A percentile compares a stretch with the other conserved stretches of the same genome.
Evolutionary conservation across 2,329 filamentous ascomycete genomes (phyloP).

Genomic region (Trichoderma asperellum): DNA sequence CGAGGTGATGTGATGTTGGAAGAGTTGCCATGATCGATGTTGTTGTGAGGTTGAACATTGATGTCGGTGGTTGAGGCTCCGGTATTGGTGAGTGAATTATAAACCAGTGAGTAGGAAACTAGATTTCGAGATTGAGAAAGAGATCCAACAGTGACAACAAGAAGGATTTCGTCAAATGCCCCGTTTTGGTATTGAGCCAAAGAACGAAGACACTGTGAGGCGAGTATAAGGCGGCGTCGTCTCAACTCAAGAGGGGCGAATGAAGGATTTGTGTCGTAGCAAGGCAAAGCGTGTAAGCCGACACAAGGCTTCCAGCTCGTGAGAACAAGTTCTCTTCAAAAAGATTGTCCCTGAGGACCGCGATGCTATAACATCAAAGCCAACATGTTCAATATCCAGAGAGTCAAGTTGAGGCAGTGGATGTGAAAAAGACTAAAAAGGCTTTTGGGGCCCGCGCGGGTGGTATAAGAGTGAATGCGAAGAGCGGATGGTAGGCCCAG

Average conservation of each 20-base stretch:
- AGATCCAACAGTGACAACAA: constrained; percentile 6
- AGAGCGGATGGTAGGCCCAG: constrained; percentile 21
- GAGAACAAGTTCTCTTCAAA: constrained; percentile 28
- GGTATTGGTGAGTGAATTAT: constrained; percentile 9
- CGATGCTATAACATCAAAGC: constrained; percentile 43
- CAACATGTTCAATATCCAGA: constrained; percentile 41
- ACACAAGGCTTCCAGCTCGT: constrained; percentile 33
- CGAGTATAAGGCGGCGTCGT: neutral
- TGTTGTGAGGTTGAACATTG: constrained; percentile 8
- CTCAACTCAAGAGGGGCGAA: constrained; percentile 14
- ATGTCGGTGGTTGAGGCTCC: neutral
- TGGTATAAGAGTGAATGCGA: constrained; percentile 29
- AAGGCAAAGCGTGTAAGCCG: constrained; percentile 36
- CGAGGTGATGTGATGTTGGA: constrained; percentile 35
- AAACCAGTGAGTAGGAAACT: neutral
- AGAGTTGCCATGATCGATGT: constrained; percentile 38
- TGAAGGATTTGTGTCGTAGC: constrained; percentile 22
- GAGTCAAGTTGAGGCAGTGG: constrained; percentile 37
- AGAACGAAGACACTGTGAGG: neutral
- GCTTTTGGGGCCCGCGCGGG: constrained; percentile 24
- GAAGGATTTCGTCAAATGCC: neutral
- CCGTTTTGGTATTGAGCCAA: neutral
- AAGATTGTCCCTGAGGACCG: constrained; percentile 45
- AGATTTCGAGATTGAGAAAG: constrained; percentile 35
- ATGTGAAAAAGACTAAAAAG: constrained; percentile 28